These are phyloP conservation scores for Delitschia confertaspora DNA, from an alignment of 495 filamentous ascomycete genomes.

Conservation along the genomic window DNA sequence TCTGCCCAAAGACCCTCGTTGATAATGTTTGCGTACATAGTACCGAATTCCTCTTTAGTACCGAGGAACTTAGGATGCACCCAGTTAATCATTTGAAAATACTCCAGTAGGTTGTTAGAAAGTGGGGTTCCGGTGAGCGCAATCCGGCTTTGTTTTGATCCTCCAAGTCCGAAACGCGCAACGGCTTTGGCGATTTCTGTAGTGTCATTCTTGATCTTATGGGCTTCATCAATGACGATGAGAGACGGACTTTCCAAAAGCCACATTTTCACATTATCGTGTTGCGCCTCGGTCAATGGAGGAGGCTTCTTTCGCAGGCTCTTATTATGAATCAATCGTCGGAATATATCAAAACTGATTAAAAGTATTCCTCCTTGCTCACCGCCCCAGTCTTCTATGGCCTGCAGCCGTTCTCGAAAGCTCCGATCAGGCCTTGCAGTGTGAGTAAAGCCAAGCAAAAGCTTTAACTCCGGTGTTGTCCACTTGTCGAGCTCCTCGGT, in stretches of 20 bases:
- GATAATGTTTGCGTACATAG: conserved; percentile 65
- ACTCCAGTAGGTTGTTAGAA: conserved; percentile 73
- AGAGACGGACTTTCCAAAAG: conserved; percentile 53
- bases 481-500: conserved; percentile 64
- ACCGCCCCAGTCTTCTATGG: conserved; percentile 53
- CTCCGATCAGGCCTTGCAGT: conserved; percentile 24
- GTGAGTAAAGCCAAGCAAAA: conserved; percentile 25
- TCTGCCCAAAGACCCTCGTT: conserved; percentile 57
- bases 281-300: neutral
- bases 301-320: conserved; percentile 14
- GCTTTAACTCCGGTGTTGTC: conserved; percentile 40
- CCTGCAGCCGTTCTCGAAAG: conserved; percentile 34
- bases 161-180: conserved; percentile 29
- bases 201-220: conserved; percentile 58
- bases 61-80: conserved; percentile 72
- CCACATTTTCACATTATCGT: conserved; percentile 37
- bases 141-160: conserved; percentile 62
- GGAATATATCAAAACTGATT: conserved; percentile 64
- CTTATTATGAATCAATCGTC: conserved; percentile 38
- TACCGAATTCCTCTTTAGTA: conserved; percentile 52
- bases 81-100: conserved; percentile 83
- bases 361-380: conserved; percentile 62
- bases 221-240: conserved; percentile 84
- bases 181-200: conserved; percentile 46
- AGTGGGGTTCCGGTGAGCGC: conserved; percentile 83